These are phyloP conservation scores for Clohesyomyces aquaticus DNA, from an alignment of 495 filamentous ascomycete species.

Conservation along the genomic window DNA sequence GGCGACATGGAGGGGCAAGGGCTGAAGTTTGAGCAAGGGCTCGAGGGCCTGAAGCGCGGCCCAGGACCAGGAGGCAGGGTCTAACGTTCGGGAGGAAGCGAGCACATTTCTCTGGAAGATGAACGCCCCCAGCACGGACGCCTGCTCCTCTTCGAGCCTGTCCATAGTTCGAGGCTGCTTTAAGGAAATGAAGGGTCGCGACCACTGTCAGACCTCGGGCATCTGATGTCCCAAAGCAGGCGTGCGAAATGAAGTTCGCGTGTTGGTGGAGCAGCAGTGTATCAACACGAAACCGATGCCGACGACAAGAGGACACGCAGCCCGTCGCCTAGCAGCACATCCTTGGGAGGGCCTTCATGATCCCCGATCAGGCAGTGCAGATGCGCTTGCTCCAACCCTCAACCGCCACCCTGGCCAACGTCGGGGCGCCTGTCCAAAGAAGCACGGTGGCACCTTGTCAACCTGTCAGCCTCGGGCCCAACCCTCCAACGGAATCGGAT, in stretches of 20 bases:
- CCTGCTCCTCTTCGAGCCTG: constrained; percentile 16
- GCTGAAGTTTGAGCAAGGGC: not conserved
- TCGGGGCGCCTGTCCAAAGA: constrained; percentile 17
- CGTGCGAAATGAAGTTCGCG: constrained; percentile 37
- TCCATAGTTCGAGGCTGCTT: constrained; percentile 14
- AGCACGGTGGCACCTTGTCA: constrained; percentile 31
- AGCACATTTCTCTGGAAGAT: constrained; percentile 34
- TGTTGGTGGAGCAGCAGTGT: constrained; percentile 35
- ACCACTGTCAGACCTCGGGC: constrained; percentile 31
- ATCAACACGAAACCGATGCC: constrained; percentile 36
- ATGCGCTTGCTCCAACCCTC: constrained; percentile 8
- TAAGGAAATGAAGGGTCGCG: constrained; percentile 40
- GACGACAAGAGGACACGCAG: constrained; percentile 3
- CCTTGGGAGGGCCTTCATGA: not conserved
- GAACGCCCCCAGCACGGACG: constrained; percentile 39
- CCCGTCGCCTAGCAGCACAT: constrained; percentile 1
- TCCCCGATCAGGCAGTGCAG: constrained; percentile 32
- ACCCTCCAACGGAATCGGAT: constrained; percentile 32
- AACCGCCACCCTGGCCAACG: constrained; percentile 22
- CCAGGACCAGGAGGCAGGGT: constrained; percentile 37
- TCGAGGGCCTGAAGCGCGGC: constrained; percentile 6
- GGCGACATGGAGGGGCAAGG: constrained; percentile 16
- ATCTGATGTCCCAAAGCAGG: constrained; percentile 30
- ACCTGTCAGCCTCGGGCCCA: constrained; percentile 39
- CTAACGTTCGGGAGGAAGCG: constrained; percentile 41